Base-by-base conservation (phyloP, 2,329 filamentous ascomycete species). In the Shiraia bambusicola region DNA sequence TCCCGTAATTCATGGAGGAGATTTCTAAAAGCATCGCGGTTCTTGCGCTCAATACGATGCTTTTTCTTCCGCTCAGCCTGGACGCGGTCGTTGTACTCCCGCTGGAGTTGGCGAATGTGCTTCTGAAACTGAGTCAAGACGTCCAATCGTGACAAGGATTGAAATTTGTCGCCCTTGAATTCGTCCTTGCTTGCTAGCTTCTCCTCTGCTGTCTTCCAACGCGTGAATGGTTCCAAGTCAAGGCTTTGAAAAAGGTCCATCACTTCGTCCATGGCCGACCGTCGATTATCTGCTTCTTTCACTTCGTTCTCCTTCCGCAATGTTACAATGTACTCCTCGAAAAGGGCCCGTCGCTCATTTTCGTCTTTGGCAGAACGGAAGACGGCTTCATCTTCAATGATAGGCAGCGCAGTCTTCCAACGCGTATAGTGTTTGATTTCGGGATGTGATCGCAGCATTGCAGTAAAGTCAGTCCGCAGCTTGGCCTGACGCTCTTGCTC, bases 341-440 rank as follows among this genome's bases (percentile, higher is more conserved):
- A 98, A 34, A 98, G 78, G 65, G 90, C 86, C 48, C 87, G 85
- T 42, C 91, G 85, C 74, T 97, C 93, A 43, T 81, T 79, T 58
- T 98, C 93, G 64, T 92, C 81, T 56, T 86, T 87, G 30, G 91
- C 92, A 22, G 90, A 92, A 58, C 90, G 86, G 74, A 97, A 98
- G 45, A 95, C 93, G 34, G 89, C 93, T 75, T 98, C 93, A 35
- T 87, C 87, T 70, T 97, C 89, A 49, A 98, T 89, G 52, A 96
- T 94, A 8, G 90, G 89, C 35, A 88, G 84, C 38, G 92, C 93
- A 12, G 89, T 96, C 78, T 90, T 95, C 93, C 93, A 98, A 48
- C 90, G 86, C 29, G 92, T 96, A 69, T 94, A 96, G 68, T 96
- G 83, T 69, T 91, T 93, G 70, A 98, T 97, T 70, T 98, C 93